A percentile compares a stretch with the other conserved stretches of the same genome.
Conservation (phyloP, 352 stramenopile species). For the Phytophthora gonapodyides region DNA sequence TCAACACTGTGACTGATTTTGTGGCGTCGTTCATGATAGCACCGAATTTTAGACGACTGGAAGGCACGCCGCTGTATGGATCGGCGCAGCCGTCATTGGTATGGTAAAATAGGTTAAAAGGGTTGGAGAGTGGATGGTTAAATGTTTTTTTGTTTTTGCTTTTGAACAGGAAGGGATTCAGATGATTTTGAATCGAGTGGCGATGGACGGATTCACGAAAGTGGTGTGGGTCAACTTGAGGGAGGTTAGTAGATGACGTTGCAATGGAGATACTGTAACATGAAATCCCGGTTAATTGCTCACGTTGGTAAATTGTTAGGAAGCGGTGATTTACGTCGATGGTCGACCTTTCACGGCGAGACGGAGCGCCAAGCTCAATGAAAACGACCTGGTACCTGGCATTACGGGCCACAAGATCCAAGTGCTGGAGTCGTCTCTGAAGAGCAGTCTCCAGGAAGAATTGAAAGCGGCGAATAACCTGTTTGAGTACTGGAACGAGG, state of each 20-base stretch:
- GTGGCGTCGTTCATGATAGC: constrained; percentile 31
- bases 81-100: constrained; percentile 77
- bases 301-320: constrained; percentile 28
- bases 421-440: constrained; percentile 80
- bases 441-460: constrained; percentile 78
- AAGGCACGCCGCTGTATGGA: constrained; percentile 73
- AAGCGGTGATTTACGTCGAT: constrained; percentile 86
- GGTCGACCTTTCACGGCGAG: constrained; percentile 73
- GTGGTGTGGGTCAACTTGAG: constrained; percentile 87
- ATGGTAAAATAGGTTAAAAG: not conserved
- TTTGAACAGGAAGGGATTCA: constrained; percentile 66
- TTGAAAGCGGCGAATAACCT: constrained; percentile 43
- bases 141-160: constrained; percentile 13
- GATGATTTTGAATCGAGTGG: constrained; percentile 67
- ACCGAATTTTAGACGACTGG: constrained; percentile 79
- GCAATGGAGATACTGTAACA: not conserved
- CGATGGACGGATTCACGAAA: constrained; percentile 74
- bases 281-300: not conserved
- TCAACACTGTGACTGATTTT: not conserved
- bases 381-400: constrained; percentile 82
- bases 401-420: constrained; percentile 86
- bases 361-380: constrained; percentile 76
- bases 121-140: not conserved
- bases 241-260: constrained; percentile 41
- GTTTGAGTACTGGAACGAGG: constrained; percentile 87